Percentiles rank a stretch among this genome's conserved stretches.
Evolutionary conservation across 805 yeast species (phyloP).

Genomic region (Zygosaccharomyces siamensis): DNA sequence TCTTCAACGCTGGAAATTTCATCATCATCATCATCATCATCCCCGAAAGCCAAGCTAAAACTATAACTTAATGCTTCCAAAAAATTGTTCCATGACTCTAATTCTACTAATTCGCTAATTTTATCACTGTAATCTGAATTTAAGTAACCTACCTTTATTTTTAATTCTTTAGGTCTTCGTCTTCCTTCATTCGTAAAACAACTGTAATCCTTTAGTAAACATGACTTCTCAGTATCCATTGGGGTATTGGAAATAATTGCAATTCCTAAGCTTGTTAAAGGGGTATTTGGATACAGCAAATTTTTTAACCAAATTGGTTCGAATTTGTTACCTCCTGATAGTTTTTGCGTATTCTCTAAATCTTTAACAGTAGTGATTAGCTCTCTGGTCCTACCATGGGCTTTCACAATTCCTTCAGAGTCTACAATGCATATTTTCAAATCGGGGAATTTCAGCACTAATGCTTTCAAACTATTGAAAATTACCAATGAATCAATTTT

Average conservation of each 20-base stretch:
- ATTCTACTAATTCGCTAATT: slow-evolving; percentile 30
- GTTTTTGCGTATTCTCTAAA: not conserved
- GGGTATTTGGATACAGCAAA: slow-evolving; percentile 9
- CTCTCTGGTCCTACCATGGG: slow-evolving; percentile 5
- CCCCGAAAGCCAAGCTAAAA: slow-evolving; percentile 30
- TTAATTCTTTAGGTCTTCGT: slow-evolving; percentile 26
- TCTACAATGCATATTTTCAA: slow-evolving; percentile 24
- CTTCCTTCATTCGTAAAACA: slow-evolving; percentile 18
- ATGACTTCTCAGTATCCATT: slow-evolving; percentile 25
- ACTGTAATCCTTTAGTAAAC: slow-evolving; percentile 23
- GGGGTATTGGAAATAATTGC: slow-evolving; percentile 25
- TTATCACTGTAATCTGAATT: slow-evolving; percentile 31
- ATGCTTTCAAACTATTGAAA: slow-evolving; percentile 25
- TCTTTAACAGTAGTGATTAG: slow-evolving; percentile 1
- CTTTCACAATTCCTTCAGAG: slow-evolving; percentile 16
- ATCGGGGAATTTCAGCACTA: slow-evolving; percentile 16
- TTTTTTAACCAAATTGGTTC: slow-evolving; percentile 18
- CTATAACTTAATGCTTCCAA: slow-evolving; percentile 32
- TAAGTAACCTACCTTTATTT: slow-evolving; percentile 33
- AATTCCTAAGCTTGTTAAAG: slow-evolving; percentile 17
- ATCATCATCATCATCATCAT: slow-evolving; percentile 23
- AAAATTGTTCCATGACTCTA: slow-evolving; percentile 26
- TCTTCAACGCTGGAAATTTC: not conserved
- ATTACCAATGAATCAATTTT: slow-evolving; percentile 11
- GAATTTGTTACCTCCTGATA: slow-evolving; percentile 9